Evolutionary conservation across 1,284 basidiomycete genomes (phyloP).

Genomic region (Cystobasidium sp.): DNA sequence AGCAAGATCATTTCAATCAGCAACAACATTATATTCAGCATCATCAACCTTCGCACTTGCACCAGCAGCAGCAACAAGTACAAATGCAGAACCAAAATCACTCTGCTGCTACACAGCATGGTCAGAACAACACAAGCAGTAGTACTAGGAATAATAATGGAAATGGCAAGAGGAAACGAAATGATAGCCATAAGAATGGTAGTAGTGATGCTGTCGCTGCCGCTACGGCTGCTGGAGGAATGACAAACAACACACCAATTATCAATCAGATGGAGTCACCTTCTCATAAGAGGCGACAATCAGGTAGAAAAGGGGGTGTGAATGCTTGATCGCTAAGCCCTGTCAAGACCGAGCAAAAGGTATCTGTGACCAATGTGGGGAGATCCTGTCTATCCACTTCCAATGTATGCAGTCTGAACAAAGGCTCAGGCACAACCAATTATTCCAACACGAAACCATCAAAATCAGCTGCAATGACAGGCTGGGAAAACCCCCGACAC

Average conservation of each 20-base stretch:
- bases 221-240: not conserved
- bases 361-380: too few relatives aligned
- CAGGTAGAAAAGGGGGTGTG: not conserved
- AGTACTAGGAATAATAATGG: not conserved
- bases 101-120: not conserved
- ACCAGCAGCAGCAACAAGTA: not conserved
- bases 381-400: too few relatives aligned
- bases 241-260: not conserved
- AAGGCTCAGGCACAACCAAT: too few relatives aligned
- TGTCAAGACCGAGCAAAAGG: too few relatives aligned
- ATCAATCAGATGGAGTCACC: conserved; percentile 10
- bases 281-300: conserved; percentile 12
- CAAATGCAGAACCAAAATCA: not conserved
- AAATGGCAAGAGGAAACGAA: not conserved
- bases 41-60: not conserved
- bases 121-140: not conserved
- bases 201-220: not conserved
- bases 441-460: too few relatives aligned
- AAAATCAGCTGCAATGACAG: too few relatives aligned
- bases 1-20: conserved; percentile 10
- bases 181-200: conserved; percentile 4
- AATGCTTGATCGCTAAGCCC: conserved; percentile 19
- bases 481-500: too few relatives aligned
- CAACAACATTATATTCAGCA: conserved; percentile 3
- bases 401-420: too few relatives aligned